These are phyloP conservation scores for Allium cepa DNA, from an alignment of 106 monocot genomes.

Conservation along the genomic window DNA sequence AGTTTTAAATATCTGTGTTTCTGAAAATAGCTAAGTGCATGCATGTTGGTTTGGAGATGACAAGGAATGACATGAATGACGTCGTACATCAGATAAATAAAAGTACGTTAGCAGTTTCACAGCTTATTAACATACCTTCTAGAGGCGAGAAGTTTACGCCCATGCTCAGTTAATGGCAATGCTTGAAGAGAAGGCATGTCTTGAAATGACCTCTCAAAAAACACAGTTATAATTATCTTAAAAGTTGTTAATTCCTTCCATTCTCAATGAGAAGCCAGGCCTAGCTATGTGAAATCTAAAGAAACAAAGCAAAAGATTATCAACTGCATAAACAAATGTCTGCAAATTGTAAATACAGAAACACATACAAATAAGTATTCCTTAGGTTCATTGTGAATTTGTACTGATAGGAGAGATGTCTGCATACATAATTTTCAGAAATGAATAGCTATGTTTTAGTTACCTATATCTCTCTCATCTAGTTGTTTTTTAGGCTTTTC, in stretches of 20 bases:
- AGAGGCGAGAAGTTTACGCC: slow-evolving; percentile 50
- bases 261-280: neutral
- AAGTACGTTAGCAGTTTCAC: slow-evolving; percentile 1
- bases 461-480: too few relatives aligned
- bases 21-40: neutral
- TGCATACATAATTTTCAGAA: too few relatives aligned
- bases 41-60: neutral
- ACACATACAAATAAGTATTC: neutral
- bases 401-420: too few relatives aligned
- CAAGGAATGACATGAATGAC: slow-evolving; percentile 2
- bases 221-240: neutral
- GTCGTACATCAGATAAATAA: neutral
- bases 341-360: neutral
- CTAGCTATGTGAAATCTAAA: neutral
- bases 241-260: neutral
- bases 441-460: too few relatives aligned
- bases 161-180: slow-evolving; percentile 64
- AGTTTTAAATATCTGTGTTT: neutral
- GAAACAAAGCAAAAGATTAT: neutral
- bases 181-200: slow-evolving; percentile 69
- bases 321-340: neutral
- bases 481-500: too few relatives aligned
- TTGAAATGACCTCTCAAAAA: slow-evolving; percentile 14
- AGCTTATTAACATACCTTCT: slow-evolving; percentile 35
- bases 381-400: too few relatives aligned